Base-by-base conservation (phyloP, 768 basidiomycete genomes). In the Tephrocybe rancida region DNA sequence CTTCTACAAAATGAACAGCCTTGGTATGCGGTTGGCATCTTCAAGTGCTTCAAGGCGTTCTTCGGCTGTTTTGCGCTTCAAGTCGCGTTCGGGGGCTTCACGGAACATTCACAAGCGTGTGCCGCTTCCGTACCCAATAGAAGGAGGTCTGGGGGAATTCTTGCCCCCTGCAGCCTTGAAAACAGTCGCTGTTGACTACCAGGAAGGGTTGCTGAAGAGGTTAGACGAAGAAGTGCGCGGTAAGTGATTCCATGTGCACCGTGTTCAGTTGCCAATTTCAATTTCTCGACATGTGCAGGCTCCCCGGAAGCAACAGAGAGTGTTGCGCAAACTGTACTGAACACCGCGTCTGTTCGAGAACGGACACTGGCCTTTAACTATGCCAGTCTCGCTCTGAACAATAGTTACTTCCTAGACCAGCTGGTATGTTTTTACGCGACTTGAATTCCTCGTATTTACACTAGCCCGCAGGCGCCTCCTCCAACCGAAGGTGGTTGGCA, bases 381-480 rank as follows among this genome's bases (percentile, higher is more conserved):
- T 64, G 94, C 95, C 3, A 89, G 89, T 58, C 82, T 92, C 43
- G 92, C 96, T 5, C 75, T 98, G 56, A 99, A 98, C 74, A 98
- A 97, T 70, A 86, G 86, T 61, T 98, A 92, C 81, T 98, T 98
- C 79, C 80, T 99, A 25, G 82, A 91, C 59, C 79, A 78, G 52
- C 78, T 99, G 34, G 96, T 98, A 67, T 47, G 93, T 47, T 32
- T 19, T 45, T 49, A 46, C 29, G 13, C 22, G 44, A 54, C 38
- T 18, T 10, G 18, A 34, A 11, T 8, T 58, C 37, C 60, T 55
- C 19, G 45, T 51, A 27, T 56, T 38, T 30, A 56, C 49, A n/a
- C 32, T 47, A 41, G 54, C 25, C 22, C 1, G 22, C 56, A 83
- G 80, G 74, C 73, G 70, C 77, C 77, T 24, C 71, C 73, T 24